These are phyloP conservation scores for Coemansia biformis DNA, from an alignment of 192 early-diverging fungal genomes.

Conservation along the genomic window DNA sequence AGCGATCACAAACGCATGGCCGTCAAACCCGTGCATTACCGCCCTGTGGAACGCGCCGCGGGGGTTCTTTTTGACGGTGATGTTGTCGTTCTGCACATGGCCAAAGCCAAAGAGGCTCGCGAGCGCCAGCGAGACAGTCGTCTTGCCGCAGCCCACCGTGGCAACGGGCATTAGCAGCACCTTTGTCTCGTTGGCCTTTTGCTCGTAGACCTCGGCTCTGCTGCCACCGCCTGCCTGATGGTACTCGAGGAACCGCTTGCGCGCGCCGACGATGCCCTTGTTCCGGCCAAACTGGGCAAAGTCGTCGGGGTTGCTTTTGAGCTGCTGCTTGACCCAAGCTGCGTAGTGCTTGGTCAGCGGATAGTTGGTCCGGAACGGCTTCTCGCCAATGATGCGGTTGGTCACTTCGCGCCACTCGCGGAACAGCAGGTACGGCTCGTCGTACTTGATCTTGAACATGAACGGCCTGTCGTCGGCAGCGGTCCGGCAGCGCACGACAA, in stretches of 20 bases:
- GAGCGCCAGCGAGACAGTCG: constrained; percentile 55
- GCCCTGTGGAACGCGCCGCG: constrained; percentile 53
- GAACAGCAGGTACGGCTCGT: constrained; percentile 91
- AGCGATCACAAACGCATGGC: constrained; percentile 65
- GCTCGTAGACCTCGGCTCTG: constrained; percentile 14
- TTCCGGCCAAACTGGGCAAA: constrained; percentile 63
- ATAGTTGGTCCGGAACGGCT: constrained; percentile 49
- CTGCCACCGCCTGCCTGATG: constrained; percentile 40
- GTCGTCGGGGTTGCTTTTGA: constrained; percentile 56
- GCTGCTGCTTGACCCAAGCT: constrained; percentile 64
- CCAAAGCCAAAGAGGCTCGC: constrained; percentile 58
- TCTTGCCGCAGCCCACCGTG: constrained; percentile 73
- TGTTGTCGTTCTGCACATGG: constrained; percentile 84
- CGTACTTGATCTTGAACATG: constrained; percentile 94
- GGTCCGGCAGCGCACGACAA: constrained; percentile 75
- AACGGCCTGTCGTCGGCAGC: constrained; percentile 19
- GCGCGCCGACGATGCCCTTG: constrained; percentile 76
- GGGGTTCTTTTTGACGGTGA: constrained; percentile 54
- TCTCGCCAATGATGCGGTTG: constrained; percentile 52
- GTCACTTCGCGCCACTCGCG: constrained; percentile 97
- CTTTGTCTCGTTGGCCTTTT: constrained; percentile 9
- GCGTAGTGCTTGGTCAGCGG: constrained; percentile 65
- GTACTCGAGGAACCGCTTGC: constrained; percentile 70
- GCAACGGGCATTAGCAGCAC: constrained; percentile 67
- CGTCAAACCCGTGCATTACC: constrained; percentile 54